Conservation (phyloP, 1,284 basidiomycete species). For the Ceratobasidium sp. region DNA sequence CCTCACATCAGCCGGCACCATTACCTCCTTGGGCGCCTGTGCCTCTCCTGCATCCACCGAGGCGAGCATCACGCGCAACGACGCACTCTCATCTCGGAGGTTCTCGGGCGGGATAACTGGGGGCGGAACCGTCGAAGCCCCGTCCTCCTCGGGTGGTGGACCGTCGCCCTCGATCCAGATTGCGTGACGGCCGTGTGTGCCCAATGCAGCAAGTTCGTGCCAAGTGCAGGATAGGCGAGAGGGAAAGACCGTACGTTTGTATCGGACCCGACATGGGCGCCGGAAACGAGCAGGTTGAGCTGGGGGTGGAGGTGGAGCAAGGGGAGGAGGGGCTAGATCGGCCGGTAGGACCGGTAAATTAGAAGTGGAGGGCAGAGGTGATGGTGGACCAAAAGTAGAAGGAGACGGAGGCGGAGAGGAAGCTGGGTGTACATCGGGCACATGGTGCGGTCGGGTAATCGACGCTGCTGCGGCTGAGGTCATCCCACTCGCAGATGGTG, state of each 20-base stretch:
- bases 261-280: slow-evolving; percentile 39
- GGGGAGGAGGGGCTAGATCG: not conserved
- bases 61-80: slow-evolving; percentile 39
- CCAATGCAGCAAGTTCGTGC: slow-evolving; percentile 43
- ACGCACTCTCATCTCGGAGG: slow-evolving; percentile 35
- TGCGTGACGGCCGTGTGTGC: slow-evolving; percentile 31
- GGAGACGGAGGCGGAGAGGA: slow-evolving; percentile 31
- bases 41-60: not conserved
- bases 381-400: slow-evolving; percentile 13
- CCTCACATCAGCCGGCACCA: slow-evolving; percentile 18
- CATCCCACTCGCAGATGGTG: slow-evolving; percentile 7
- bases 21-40: slow-evolving; percentile 19
- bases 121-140: slow-evolving; percentile 8
- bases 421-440: slow-evolving; percentile 20
- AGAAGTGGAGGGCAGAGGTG: slow-evolving; percentile 6
- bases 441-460: slow-evolving; percentile 33
- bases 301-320: slow-evolving; percentile 8
- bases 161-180: slow-evolving; percentile 46
- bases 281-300: slow-evolving; percentile 40
- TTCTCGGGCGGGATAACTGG: slow-evolving; percentile 19
- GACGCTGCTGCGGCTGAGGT: not conserved
- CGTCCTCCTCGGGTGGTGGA: slow-evolving; percentile 32
- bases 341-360: slow-evolving; percentile 10
- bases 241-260: slow-evolving; percentile 44
- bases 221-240: slow-evolving; percentile 35